Conservation (phyloP, 1,139 yeast genomes). For the Suhomyces bribrorum region DNA sequence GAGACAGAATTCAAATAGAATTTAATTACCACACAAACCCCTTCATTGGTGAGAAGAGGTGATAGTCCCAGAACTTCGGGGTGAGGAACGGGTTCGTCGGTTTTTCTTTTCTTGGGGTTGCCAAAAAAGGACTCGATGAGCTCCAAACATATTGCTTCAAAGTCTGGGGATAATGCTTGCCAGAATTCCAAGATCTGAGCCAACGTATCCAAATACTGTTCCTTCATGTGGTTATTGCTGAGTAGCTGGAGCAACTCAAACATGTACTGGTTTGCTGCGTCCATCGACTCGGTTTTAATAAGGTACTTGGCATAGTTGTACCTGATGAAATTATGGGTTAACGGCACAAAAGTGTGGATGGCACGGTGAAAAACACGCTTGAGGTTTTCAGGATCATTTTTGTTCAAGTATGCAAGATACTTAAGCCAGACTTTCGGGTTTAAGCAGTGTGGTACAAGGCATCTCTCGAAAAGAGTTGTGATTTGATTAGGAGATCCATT, state of each 20-base stretch:
- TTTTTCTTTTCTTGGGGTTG: slow-evolving; percentile 8
- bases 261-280: slow-evolving; percentile 30
- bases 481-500: slow-evolving; percentile 12
- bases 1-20: slow-evolving; percentile 21
- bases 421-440: slow-evolving; percentile 57
- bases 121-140: slow-evolving; percentile 26
- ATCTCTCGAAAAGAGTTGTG: slow-evolving; percentile 56
- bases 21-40: slow-evolving; percentile 28
- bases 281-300: slow-evolving; percentile 21
- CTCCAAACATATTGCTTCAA: slow-evolving; percentile 15
- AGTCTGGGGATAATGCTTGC: slow-evolving; percentile 13
- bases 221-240: slow-evolving; percentile 23
- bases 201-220: slow-evolving; percentile 26
- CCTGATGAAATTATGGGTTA: slow-evolving; percentile 38
- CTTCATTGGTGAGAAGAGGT: slow-evolving; percentile 31
- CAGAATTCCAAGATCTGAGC: slow-evolving; percentile 24
- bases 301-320: slow-evolving; percentile 43
- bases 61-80: neutral
- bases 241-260: slow-evolving; percentile 30
- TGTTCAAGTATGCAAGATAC: slow-evolving; percentile 47
- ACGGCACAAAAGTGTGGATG: slow-evolving; percentile 47
- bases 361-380: slow-evolving; percentile 43
- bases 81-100: slow-evolving; percentile 4
- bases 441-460: slow-evolving; percentile 58
- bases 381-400: slow-evolving; percentile 18